Evolutionary conservation across 2,329 filamentous ascomycete genomes (phyloP).

Genomic region (Neurospora sp.): DNA sequence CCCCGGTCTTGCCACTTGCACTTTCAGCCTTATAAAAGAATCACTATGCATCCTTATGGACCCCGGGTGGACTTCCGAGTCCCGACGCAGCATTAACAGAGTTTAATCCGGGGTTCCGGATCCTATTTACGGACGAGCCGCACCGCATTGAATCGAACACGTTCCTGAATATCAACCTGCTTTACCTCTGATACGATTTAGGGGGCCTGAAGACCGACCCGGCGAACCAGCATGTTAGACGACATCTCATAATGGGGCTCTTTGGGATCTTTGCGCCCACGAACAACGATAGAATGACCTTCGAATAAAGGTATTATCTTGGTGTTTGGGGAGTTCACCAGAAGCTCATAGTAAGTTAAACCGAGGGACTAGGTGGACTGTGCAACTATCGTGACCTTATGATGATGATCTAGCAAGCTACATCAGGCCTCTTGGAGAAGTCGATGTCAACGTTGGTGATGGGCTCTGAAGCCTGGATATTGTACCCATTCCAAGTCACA

Average conservation of each 20-base stretch:
- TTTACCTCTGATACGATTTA: neutral
- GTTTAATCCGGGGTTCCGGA: neutral
- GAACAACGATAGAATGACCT: neutral
- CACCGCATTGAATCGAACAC: neutral
- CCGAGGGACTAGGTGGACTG: neutral
- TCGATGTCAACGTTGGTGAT: neutral
- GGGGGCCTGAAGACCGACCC: neutral
- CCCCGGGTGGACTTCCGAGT: neutral
- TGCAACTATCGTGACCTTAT: neutral
- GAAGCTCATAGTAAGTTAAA: neutral
- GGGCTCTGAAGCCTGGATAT: neutral
- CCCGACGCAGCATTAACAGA: neutral
- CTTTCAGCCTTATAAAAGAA: neutral
- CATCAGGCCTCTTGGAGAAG: neutral
- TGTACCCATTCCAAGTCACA: neutral
- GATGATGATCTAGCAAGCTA: neutral
- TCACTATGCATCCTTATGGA: neutral
- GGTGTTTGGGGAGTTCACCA: neutral
- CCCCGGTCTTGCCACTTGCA: neutral
- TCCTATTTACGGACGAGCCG: neutral
- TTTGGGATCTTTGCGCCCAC: neutral
- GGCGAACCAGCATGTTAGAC: neutral
- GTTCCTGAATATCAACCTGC: neutral
- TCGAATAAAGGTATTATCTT: neutral
- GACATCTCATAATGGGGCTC: neutral